phyloP scores from a whole-genome alignment of 140 eudicot species.

The Senecio squalidus region DNA sequence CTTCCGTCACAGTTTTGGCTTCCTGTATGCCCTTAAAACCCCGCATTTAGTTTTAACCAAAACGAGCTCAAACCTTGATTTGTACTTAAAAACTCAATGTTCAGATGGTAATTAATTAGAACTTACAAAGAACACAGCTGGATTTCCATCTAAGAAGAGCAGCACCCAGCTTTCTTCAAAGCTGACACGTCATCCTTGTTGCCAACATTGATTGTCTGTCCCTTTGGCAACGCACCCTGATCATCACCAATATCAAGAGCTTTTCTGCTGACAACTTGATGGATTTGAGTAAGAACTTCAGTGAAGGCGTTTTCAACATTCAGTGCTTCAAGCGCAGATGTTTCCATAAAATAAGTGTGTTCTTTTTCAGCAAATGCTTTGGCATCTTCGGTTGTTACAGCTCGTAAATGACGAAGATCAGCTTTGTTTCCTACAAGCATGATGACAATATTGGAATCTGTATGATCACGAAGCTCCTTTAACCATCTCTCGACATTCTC shows the following conservation, averaged over 20 bases:
- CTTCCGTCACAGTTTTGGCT: neutral
- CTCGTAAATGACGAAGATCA: constrained; percentile 35
- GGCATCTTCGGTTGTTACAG: constrained; percentile 35
- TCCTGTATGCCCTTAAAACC: constrained; percentile 1
- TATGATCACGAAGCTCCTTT: constrained; percentile 32
- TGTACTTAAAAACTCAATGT: constrained; percentile 1
- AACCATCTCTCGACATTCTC: constrained; percentile 33
- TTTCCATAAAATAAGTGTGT: constrained; percentile 34
- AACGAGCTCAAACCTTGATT: constrained; percentile 14
- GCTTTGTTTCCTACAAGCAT: constrained; percentile 38
- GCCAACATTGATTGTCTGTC: constrained; percentile 37
- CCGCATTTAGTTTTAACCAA: constrained; percentile 6
- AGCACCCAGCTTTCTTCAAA: constrained; percentile 30
- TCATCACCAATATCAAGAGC: constrained; percentile 41
- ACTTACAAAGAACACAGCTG: constrained; percentile 13
- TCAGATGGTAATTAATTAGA: constrained; percentile 15
- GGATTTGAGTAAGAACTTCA: constrained; percentile 37
- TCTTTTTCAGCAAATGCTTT: constrained; percentile 33
- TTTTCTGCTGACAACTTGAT: constrained; percentile 39
- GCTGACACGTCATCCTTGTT: constrained; percentile 34
- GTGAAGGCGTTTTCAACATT: constrained; percentile 41
- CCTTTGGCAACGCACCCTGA: constrained; percentile 33
- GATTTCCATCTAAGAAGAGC: constrained; percentile 21
- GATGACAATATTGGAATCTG: constrained; percentile 29
- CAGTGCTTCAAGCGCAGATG: constrained; percentile 32